phyloP scores from a whole-genome alignment of 1,139 yeast species.

The Lodderomyces parapsilosis region DNA sequence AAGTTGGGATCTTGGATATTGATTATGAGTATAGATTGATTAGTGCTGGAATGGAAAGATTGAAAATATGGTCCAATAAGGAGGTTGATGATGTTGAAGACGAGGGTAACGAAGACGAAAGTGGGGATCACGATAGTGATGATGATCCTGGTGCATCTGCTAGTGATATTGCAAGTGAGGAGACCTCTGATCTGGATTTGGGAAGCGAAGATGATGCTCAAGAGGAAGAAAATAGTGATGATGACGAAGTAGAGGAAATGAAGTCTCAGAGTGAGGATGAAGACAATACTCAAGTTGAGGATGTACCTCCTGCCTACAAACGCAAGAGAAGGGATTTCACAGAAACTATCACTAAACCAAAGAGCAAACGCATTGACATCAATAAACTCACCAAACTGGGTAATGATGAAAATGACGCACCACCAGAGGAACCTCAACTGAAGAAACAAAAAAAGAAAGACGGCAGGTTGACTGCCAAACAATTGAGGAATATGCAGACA shows the following conservation, averaged over 20 bases:
- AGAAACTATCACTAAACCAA: slow-evolving; percentile 16
- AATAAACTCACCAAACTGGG: slow-evolving; percentile 13
- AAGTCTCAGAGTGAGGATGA: slow-evolving; percentile 18
- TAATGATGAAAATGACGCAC: slow-evolving; percentile 1
- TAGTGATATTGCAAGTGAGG: no score
- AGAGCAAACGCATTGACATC: slow-evolving; percentile 12
- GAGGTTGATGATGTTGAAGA: slow-evolving; percentile 19
- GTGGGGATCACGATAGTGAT: slow-evolving; percentile 13
- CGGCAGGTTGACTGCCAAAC: slow-evolving; percentile 44
- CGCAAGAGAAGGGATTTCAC: slow-evolving; percentile 21
- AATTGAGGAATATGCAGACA: slow-evolving; percentile 46
- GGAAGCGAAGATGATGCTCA: slow-evolving; percentile 15
- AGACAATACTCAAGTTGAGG: slow-evolving; percentile 19
- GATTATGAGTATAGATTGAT: slow-evolving; percentile 78
- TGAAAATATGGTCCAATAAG: slow-evolving; percentile 68
- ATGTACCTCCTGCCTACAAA: slow-evolving; percentile 13
- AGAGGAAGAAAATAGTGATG: slow-evolving; percentile 12
- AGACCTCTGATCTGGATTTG: slow-evolving; percentile 18
- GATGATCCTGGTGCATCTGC: slow-evolving; percentile 18
- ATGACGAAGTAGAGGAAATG: slow-evolving; percentile 17
- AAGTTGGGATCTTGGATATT: slow-evolving; percentile 71
- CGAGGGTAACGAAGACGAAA: slow-evolving; percentile 18
- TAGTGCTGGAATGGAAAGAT: slow-evolving; percentile 78
- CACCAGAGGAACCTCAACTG: slow-evolving; percentile 12
- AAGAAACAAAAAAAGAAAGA: slow-evolving; percentile 31